Evolutionary conservation across 1,139 yeast species (phyloP), one percentile per base, ranked within the genome.

Genomic region (Suhomyces wounanorum): DNA sequence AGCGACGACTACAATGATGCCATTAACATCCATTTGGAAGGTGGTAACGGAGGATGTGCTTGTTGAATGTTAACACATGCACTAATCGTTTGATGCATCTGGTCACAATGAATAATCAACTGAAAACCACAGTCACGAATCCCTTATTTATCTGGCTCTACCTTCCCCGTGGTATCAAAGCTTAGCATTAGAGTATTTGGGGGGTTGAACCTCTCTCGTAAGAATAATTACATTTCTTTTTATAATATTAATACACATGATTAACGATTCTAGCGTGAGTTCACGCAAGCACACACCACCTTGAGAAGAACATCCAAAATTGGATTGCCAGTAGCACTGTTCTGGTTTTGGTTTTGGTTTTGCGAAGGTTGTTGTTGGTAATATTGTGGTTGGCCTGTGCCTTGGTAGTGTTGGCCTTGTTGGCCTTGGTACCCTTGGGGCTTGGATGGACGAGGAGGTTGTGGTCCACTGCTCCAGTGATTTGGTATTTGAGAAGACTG

Each of bases 21-120:
- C 41, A 92, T 94, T 57, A 92, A 92, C 69, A 92, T 94, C 63
- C 95, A 90, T 65, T 81, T 92, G 64, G 98, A 92, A 63, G 86
- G 85, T 49, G 97, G 90, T 53, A 74, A 82, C 51, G 51, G 64
- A 17, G 81, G 86, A 11, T 92, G 97, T 77, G 86, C 85, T 16
- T 91, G 97, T 70, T 90, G 63, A 54, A 23, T 9, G 33, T 14
- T 13, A 33, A 14, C 1, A 16, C 45, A 33, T 10, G 18, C 8
- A 8, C 6, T 16, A 33, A 14, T 33, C 18, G 18, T 14, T 33
- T 33, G 37, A 33, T 33, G 8, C 17, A 33, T 6, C 18, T 33
- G 37, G 37, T 16, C 37, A 13, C 18, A 5, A 14, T 14, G 37
- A 16, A 16, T 2, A 33, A 2, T 14, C 8, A 33, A 14, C 37